Evolutionary conservation across 2,329 filamentous ascomycete species (phyloP), one percentile per base, ranked within the genome.

Genomic region (Colletotrichum filicis): DNA sequence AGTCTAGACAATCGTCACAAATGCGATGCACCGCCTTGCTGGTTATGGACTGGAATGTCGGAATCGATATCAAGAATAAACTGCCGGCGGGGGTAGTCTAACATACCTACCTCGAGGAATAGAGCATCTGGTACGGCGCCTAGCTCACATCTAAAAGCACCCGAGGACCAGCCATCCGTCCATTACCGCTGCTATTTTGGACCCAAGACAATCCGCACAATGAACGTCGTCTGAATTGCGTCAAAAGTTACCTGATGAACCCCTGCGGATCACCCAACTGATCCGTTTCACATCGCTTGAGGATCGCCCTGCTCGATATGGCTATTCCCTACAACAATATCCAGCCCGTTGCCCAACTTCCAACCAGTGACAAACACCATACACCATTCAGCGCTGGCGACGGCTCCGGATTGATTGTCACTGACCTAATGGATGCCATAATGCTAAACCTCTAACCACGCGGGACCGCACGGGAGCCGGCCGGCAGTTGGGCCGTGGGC

Each of bases 1-100:
- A 35, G 57, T 67, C 32, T 22, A 57, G 68, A 68, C 68, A 68
- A 22, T 53, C 42, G 59, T 64, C 69, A 72, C 42, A 30, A 69
- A 69, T 56, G 53, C 52, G 26, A 64, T 52, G 59, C 63, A 9
- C 69, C 52, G 69, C 46, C 59, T 42, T 24, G 22, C n/a, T 55
- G 65, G 58, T 19, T 14, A n/a, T 19, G 52, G 49, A 32, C 19
- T 32, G 66, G 66, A 64, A 72, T 59, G 58, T 59, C 8, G 62
- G 30, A 55, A 55, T 26, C 22, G 14, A 30, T 26, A 16, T 24
- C 66, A 55, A 12, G 8, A 64, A 64, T 59, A 59, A 37, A 69
- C 46, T 42, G 30, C 32, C n/a, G 55, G 58, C 59, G 37, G 52
- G 22, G 26, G 19, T 62, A 62, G 46, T 12, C 32, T 35, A 35